Percentiles rank a stretch among this genome's conserved stretches.
Conservation (phyloP, 2,329 filamentous ascomycete genomes). For the Alternaria longipes region DNA sequence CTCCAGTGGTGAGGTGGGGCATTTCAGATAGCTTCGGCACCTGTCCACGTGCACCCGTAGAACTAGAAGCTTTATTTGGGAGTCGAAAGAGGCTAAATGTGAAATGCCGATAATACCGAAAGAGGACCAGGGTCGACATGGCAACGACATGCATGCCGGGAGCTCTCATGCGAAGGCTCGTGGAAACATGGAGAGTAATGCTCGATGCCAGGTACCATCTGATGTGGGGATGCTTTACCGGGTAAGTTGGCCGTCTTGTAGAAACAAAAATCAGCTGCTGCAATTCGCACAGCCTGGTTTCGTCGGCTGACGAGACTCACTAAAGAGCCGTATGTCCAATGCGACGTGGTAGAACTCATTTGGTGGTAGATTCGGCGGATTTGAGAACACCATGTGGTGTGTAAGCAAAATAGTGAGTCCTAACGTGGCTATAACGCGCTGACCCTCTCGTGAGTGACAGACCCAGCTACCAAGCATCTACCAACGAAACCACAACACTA, state of each 20-base stretch:
- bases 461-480: neutral
- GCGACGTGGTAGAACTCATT: neutral
- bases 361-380: neutral
- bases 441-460: neutral
- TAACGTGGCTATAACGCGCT: neutral
- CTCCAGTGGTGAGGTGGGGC: conserved; percentile 35
- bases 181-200: neutral
- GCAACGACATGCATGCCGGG: neutral
- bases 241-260: conserved; percentile 8
- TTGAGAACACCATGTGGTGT: neutral
- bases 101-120: conserved; percentile 7
- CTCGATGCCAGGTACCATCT: conserved; percentile 12
- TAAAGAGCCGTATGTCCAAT: neutral
- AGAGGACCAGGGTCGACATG: neutral
- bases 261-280: neutral
- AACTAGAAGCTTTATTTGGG: conserved; percentile 7
- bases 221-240: conserved; percentile 6
- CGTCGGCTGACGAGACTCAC: neutral
- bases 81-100: conserved; percentile 24
- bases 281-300: neutral
- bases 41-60: conserved; percentile 20
- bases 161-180: neutral
- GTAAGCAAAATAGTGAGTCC: neutral
- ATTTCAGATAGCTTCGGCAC: conserved; percentile 5
- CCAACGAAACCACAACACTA: neutral